phyloP scores from a whole-genome alignment of 2,329 filamentous ascomycete species.

The Phoma sp. region DNA sequence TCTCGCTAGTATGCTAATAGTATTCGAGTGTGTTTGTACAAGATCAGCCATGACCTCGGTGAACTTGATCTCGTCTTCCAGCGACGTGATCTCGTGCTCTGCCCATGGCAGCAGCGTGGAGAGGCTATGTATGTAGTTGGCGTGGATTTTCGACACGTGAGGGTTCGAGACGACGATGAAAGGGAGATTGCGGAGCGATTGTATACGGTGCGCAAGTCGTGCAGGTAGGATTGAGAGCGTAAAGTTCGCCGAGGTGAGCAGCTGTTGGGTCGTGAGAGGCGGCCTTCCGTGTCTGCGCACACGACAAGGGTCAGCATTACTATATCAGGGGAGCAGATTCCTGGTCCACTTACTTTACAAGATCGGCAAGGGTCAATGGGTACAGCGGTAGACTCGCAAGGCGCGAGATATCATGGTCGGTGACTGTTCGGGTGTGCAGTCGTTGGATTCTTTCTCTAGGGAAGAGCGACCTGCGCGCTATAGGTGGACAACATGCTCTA shows the following conservation, averaged over 20 bases:
- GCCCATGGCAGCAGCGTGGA: slow-evolving; percentile 89
- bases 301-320: slow-evolving; percentile 20
- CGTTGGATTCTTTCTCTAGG: slow-evolving; percentile 22
- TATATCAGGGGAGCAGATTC: neutral
- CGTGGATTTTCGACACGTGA: slow-evolving; percentile 91
- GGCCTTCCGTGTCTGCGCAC: slow-evolving; percentile 74
- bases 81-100: slow-evolving; percentile 72
- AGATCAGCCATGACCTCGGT: slow-evolving; percentile 92
- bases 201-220: slow-evolving; percentile 90
- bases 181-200: slow-evolving; percentile 89
- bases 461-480: slow-evolving; percentile 26
- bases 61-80: slow-evolving; percentile 89
- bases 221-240: slow-evolving; percentile 91
- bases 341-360: slow-evolving; percentile 73
- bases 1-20: slow-evolving; percentile 88
- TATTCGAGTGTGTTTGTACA: slow-evolving; percentile 93
- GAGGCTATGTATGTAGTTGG: slow-evolving; percentile 93
- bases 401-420: slow-evolving; percentile 77
- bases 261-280: slow-evolving; percentile 78
- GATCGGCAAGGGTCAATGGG: slow-evolving; percentile 82
- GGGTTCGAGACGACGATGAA: slow-evolving; percentile 99
- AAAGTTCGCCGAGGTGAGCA: slow-evolving; percentile 93
- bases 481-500: slow-evolving; percentile 42
- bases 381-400: slow-evolving; percentile 82
- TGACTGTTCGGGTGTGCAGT: slow-evolving; percentile 54